Percentiles rank a stretch among this genome's conserved stretches.
phyloP scores from a whole-genome alignment of 768 basidiomycete genomes.

The Pleurotus tuber-regium region DNA sequence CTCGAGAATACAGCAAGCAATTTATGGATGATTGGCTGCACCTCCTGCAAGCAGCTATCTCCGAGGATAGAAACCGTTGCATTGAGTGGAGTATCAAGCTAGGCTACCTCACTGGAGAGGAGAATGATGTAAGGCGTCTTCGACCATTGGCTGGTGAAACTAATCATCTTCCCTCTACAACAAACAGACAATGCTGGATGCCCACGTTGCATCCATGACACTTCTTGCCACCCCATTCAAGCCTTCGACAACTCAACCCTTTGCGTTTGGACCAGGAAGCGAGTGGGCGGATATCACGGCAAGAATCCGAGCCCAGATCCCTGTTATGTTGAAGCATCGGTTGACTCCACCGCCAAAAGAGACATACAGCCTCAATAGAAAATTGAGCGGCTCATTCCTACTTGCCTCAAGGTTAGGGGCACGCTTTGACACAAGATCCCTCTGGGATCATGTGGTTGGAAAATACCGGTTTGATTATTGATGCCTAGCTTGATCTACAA shows the following conservation, averaged over 20 bases:
- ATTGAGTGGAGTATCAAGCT: conserved; percentile 72
- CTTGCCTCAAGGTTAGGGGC: conserved; percentile 75
- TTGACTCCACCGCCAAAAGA: conserved; percentile 92
- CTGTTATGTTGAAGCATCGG: conserved; percentile 84
- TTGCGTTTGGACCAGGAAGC: conserved; percentile 71
- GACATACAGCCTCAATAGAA: conserved; percentile 93
- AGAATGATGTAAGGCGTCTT: conserved; percentile 59
- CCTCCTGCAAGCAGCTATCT: conserved; percentile 79
- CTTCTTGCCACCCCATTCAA: conserved; percentile 88
- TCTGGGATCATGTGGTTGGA: conserved; percentile 73
- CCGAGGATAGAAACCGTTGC: conserved; percentile 65
- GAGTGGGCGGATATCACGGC: conserved; percentile 71
- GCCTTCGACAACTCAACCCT: conserved; percentile 58
- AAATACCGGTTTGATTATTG: conserved; percentile 40
- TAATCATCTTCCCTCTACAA: not conserved
- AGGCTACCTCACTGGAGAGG: conserved; percentile 88
- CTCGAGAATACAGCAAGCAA: conserved; percentile 75
- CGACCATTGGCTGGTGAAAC: not conserved
- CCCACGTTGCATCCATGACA: conserved; percentile 80
- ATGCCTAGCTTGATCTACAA: no score
- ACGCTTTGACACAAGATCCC: conserved; percentile 61
- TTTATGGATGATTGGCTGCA: conserved; percentile 89
- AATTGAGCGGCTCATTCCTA: conserved; percentile 80
- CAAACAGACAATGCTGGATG: conserved; percentile 77
- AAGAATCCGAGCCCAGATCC: conserved; percentile 77